Conservation (phyloP, 129 eudicot species). For the Flaveria robusta region DNA sequence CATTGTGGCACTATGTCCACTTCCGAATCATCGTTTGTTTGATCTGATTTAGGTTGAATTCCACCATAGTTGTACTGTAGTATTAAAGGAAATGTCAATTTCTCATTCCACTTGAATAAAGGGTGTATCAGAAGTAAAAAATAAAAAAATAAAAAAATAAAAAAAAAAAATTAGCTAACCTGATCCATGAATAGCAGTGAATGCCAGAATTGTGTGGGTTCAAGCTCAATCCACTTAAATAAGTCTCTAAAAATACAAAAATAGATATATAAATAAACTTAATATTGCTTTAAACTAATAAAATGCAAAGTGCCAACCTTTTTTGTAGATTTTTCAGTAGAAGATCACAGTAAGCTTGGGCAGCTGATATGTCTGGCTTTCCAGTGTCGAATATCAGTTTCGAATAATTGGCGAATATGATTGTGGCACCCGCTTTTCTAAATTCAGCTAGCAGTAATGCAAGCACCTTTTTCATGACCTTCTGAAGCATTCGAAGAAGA, state of each 20-base stretch:
- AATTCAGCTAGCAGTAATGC: constrained; percentile 83
- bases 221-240: constrained; percentile 96
- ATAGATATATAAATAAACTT: constrained; percentile 4
- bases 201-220: constrained; percentile 91
- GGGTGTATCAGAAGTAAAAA: background rate
- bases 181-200: constrained; percentile 96
- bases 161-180: no score
- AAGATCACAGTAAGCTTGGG: constrained; percentile 90
- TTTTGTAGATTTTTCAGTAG: constrained; percentile 67
- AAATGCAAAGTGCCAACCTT: constrained; percentile 49
- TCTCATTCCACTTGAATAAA: constrained; percentile 1
- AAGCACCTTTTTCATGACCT: constrained; percentile 94
- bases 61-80: constrained; percentile 95
- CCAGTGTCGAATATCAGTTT: constrained; percentile 90
- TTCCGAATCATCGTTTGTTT: constrained; percentile 42
- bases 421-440: constrained; percentile 85
- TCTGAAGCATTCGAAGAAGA: constrained; percentile 90
- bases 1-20: constrained; percentile 79
- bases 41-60: constrained; percentile 61
- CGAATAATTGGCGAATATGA: constrained; percentile 76
- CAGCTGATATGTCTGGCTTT: constrained; percentile 79
- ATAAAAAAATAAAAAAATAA: background rate
- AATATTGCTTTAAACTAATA: background rate
- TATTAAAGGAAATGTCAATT: background rate
- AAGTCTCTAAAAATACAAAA: constrained; percentile 55